Percentiles rank a stretch among this genome's conserved stretches.
These are phyloP conservation scores for Phyllosticta citrichinensis DNA, from an alignment of 2,329 filamentous ascomycete genomes.

Conservation along the genomic window DNA sequence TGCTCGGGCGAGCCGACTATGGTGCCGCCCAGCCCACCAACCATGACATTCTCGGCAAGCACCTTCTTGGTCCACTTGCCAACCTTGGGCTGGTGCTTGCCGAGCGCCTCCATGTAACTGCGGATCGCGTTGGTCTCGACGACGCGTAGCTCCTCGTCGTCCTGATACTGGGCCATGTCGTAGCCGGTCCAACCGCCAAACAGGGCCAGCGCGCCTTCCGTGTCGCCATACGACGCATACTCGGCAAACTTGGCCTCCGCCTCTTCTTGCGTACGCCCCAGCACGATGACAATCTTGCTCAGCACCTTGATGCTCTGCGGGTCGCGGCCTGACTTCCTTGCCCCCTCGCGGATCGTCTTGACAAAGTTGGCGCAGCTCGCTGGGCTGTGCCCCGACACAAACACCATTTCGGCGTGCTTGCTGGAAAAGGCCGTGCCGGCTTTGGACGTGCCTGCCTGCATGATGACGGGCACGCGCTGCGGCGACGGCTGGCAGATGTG, in stretches of 20 bases:
- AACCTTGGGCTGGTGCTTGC: slow-evolving; percentile 15
- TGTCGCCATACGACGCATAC: slow-evolving; percentile 50
- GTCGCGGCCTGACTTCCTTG: slow-evolving; percentile 46
- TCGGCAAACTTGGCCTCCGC: slow-evolving; percentile 54
- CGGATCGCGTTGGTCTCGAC: slow-evolving; percentile 8
- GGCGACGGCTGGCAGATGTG: slow-evolving; percentile 57
- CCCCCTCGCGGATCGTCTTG: slow-evolving; percentile 50
- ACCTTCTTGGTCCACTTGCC: slow-evolving; percentile 64
- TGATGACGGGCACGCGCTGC: slow-evolving; percentile 57
- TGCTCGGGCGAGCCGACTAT: slow-evolving; percentile 54
- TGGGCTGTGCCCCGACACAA: slow-evolving; percentile 56
- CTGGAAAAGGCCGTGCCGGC: slow-evolving; percentile 58
- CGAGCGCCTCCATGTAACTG: slow-evolving; percentile 13
- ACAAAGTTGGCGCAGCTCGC: slow-evolving; percentile 52
- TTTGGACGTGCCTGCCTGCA: slow-evolving; percentile 60
- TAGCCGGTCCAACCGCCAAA: slow-evolving; percentile 70
- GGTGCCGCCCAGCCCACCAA: slow-evolving; percentile 57
- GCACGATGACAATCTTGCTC: slow-evolving; percentile 54
- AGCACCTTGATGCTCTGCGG: slow-evolving; percentile 56
- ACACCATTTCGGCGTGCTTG: slow-evolving; percentile 62
- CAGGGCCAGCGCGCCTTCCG: slow-evolving; percentile 57
- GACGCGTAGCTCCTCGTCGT: slow-evolving; percentile 49
- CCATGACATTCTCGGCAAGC: slow-evolving; percentile 55
- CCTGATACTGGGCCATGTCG: slow-evolving; percentile 49
- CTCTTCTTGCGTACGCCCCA: slow-evolving; percentile 56